Evolutionary conservation across 164 flowering plant species (phyloP), one percentile per base, ranked within the genome.

Genomic region (Dillenia turbinata): DNA sequence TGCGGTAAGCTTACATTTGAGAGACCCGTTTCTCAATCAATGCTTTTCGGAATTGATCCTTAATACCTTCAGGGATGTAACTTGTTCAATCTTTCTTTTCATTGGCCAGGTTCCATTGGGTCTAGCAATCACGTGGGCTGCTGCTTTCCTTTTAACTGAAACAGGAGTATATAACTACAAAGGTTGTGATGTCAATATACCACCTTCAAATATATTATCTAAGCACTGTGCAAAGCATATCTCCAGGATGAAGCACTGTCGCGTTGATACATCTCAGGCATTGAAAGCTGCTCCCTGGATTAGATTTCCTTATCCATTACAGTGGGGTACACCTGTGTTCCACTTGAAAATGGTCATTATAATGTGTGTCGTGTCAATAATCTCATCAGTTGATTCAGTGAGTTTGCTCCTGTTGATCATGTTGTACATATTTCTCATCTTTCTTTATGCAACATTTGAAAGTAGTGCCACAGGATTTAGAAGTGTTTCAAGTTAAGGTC

Each of bases 311-410:
- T 94, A 94, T 69, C 99, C 99, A 11, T 75, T 94, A 54, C 99
- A 94, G 73, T 94, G 99, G 99, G 99, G 99, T 52, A 85, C 81
- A 54, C 99, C 99, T 63, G 81, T 88, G 61, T 94, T 94, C 71
- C 58, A 73, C 66, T 85, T 85, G 92, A 88, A 89, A 71, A 83
- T 84, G 83, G 96, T 93, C 57, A 54, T 94, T 52, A 82, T 94
- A 48, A 94, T 94, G 97, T 94, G 99, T 72, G 83, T 82, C 71
- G 97, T 81, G 53, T 87, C 99, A 58, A 66, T 94, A 47, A 89
- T 94, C 59, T 71, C 96, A 44, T 87, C 99, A 17, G 95, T 91
- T 59, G 99, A 94, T 78, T 94, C 99, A 60, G 99, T 94, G 68
- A 78, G 92, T 85, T 60, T 51, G 49, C 46, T 66, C 16, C 22